phyloP scores from a whole-genome alignment of 1,139 yeast species.

The Eremothecium gossypii region DNA sequence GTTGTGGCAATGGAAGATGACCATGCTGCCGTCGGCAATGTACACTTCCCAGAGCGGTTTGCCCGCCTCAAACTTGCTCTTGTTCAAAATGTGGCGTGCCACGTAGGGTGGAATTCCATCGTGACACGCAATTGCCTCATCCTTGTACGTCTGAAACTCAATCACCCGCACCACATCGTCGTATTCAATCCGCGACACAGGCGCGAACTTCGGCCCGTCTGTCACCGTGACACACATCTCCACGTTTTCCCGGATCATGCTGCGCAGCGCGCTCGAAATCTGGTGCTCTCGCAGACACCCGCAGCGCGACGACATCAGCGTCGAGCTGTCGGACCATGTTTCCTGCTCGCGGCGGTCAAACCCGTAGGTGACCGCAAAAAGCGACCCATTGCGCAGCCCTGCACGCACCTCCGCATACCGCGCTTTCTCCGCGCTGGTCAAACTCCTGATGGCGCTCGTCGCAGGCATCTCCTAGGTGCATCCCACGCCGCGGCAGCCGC shows the following conservation, averaged over 20 bases:
- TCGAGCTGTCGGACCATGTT: slow-evolving; percentile 16
- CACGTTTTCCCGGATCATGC: slow-evolving; percentile 17
- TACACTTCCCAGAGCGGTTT: slow-evolving; percentile 24
- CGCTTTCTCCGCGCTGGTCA: slow-evolving; percentile 21
- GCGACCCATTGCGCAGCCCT: slow-evolving; percentile 21
- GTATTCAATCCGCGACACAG: slow-evolving; percentile 14
- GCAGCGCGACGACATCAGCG: slow-evolving; percentile 16
- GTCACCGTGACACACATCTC: slow-evolving; percentile 23
- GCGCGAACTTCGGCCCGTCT: slow-evolving; percentile 17
- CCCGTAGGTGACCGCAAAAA: slow-evolving; percentile 19
- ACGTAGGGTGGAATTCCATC: slow-evolving; percentile 24
- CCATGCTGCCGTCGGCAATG: slow-evolving; percentile 20
- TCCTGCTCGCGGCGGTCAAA: slow-evolving; percentile 11
- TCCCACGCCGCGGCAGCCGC: too few species aligned
- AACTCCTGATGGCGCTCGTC: slow-evolving; percentile 13
- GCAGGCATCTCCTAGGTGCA: neutral
- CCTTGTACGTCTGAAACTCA: slow-evolving; percentile 19
- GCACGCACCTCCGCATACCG: slow-evolving; percentile 17
- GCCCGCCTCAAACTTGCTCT: slow-evolving; percentile 18
- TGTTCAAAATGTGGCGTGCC: slow-evolving; percentile 23
- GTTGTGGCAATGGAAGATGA: slow-evolving; percentile 27
- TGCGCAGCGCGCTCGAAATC: slow-evolving; percentile 17
- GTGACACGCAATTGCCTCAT: slow-evolving; percentile 23
- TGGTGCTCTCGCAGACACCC: slow-evolving; percentile 13
- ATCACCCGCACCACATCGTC: slow-evolving; percentile 20